A percentile compares a stretch with the other conserved stretches of the same genome.
Conservation (phyloP, 179 eudicot species). For the Spinacia oleracea region DNA sequence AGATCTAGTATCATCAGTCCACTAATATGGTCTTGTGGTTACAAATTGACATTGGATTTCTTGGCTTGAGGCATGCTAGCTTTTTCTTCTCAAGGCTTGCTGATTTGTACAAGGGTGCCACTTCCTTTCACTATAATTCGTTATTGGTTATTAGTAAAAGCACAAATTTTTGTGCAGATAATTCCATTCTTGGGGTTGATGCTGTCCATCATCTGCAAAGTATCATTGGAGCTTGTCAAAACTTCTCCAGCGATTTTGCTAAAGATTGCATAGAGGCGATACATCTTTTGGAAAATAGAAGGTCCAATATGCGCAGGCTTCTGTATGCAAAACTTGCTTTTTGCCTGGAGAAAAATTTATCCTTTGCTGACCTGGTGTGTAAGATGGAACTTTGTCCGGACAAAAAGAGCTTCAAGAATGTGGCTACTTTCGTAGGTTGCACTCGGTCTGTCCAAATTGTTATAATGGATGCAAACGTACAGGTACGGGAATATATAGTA, state of each 20-base stretch:
- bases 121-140: not conserved
- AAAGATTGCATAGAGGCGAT: constrained; percentile 66
- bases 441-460: constrained; percentile 47
- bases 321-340: constrained; percentile 80
- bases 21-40: not conserved
- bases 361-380: constrained; percentile 58
- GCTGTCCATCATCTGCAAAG: constrained; percentile 43
- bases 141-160: constrained; percentile 15
- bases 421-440: constrained; percentile 47
- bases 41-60: not conserved
- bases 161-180: constrained; percentile 51
- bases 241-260: constrained; percentile 43
- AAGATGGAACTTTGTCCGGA: constrained; percentile 45
- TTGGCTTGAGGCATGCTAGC: not conserved
- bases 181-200: constrained; percentile 40
- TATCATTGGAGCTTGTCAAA: constrained; percentile 60
- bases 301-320: constrained; percentile 49
- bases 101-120: not conserved
- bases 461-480: constrained; percentile 58
- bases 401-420: constrained; percentile 46
- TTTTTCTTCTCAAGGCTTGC: not conserved
- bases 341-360: constrained; percentile 62
- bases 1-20: not conserved
- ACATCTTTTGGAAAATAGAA: constrained; percentile 59
- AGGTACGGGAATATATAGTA: constrained; percentile 46